Evolutionary conservation across 768 basidiomycete genomes (phyloP).

Genomic region (Pleurotus sapidus): DNA sequence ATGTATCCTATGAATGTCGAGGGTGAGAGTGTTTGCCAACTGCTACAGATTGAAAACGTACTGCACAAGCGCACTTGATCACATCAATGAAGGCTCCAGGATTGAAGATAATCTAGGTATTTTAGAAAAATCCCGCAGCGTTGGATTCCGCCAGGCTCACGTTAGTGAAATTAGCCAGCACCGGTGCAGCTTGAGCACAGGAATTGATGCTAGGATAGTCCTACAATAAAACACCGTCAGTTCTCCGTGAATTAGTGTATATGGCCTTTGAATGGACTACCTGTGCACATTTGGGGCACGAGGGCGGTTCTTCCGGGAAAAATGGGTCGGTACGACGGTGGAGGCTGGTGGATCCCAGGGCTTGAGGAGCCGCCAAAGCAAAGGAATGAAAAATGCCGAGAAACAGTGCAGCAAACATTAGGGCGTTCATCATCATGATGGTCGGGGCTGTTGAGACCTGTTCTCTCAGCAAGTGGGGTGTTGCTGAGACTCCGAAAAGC

Average conservation of each 20-base stretch:
- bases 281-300: slow-evolving; percentile 56
- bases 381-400: neutral
- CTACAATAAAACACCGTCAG: slow-evolving; percentile 17
- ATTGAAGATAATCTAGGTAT: slow-evolving; percentile 56
- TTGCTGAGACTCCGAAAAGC: too few species aligned
- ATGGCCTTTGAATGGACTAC: slow-evolving; percentile 19
- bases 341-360: slow-evolving; percentile 1
- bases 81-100: slow-evolving; percentile 60
- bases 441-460: too few species aligned
- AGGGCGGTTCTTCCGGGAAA: slow-evolving; percentile 54
- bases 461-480: too few species aligned
- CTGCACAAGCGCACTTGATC: slow-evolving; percentile 60
- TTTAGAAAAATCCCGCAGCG: neutral
- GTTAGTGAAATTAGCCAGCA: slow-evolving; percentile 53
- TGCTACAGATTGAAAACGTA: slow-evolving; percentile 30
- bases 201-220: slow-evolving; percentile 51
- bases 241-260: neutral
- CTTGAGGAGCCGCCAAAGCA: slow-evolving; percentile 3
- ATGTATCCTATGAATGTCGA: slow-evolving; percentile 22
- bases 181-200: slow-evolving; percentile 56
- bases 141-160: slow-evolving; percentile 25
- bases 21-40: slow-evolving; percentile 19
- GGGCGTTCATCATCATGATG: too few species aligned
- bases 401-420: neutral
- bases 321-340: slow-evolving; percentile 26